These are phyloP conservation scores for Carex scoparia DNA, from an alignment of 176 grass and related monocot species.

Conservation along the genomic window DNA sequence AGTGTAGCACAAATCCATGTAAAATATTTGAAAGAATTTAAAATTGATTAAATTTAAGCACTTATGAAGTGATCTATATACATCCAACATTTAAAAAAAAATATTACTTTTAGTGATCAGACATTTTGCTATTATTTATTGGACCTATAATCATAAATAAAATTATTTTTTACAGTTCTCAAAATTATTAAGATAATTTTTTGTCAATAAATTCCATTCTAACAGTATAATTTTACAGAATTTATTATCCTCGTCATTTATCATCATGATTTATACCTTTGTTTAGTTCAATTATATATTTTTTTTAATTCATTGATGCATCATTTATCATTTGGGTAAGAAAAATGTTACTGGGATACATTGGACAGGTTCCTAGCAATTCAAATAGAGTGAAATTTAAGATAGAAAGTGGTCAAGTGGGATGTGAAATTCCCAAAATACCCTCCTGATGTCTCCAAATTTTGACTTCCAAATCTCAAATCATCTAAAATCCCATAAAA, in stretches of 20 bases:
- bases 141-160: neutral
- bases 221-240: neutral
- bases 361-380: neutral
- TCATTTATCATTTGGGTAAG: neutral
- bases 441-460: neutral
- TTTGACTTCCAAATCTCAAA: neutral
- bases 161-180: neutral
- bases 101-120: no score
- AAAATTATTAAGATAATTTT: neutral
- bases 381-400: neutral
- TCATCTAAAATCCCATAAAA: neutral
- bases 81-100: neutral
- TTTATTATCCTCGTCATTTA: neutral
- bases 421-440: neutral
- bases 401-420: neutral
- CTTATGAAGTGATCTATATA: neutral
- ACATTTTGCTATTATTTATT: no score
- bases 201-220: neutral
- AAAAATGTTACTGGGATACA: neutral
- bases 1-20: neutral
- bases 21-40: neutral
- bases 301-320: neutral
- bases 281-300: no score
- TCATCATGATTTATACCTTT: no score
- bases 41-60: neutral